Conservation (phyloP, 148 eudicot genomes). For the Oxyria digyna region DNA sequence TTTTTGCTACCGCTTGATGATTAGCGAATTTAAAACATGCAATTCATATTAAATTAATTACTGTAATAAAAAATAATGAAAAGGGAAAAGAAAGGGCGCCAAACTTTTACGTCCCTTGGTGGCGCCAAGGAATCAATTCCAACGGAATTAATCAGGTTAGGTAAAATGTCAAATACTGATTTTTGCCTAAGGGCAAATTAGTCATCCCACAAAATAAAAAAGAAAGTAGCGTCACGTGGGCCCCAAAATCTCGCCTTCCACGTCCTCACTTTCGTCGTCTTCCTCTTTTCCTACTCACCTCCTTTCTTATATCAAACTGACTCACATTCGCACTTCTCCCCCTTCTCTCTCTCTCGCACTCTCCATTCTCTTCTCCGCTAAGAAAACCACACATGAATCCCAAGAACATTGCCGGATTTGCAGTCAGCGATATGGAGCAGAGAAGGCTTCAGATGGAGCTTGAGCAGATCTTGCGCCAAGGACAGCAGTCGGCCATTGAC, state of each 20-base stretch:
- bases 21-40: too few species aligned
- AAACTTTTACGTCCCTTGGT: not conserved
- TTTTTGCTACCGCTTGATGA: too few species aligned
- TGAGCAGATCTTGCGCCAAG: not conserved
- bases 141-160: not conserved
- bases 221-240: not conserved
- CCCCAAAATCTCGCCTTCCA: not conserved
- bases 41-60: too few species aligned
- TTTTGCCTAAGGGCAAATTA: not conserved
- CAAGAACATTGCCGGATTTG: not conserved
- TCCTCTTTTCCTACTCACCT: slow-evolving; percentile 1
- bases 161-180: not conserved
- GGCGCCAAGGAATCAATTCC: slow-evolving; percentile 1
- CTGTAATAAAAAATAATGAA: not conserved
- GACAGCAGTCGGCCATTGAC: not conserved
- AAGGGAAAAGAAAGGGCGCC: not conserved
- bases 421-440: not conserved
- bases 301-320: not conserved
- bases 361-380: not conserved
- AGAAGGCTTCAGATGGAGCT: not conserved
- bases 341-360: not conserved
- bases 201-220: not conserved
- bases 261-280: slow-evolving; percentile 8
- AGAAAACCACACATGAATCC: not conserved
- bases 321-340: slow-evolving; percentile 6